Evolutionary conservation across 1,139 yeast genomes (phyloP), one percentile per base, ranked within the genome.

Genomic region (Wickerhamomyces sp.): DNA sequence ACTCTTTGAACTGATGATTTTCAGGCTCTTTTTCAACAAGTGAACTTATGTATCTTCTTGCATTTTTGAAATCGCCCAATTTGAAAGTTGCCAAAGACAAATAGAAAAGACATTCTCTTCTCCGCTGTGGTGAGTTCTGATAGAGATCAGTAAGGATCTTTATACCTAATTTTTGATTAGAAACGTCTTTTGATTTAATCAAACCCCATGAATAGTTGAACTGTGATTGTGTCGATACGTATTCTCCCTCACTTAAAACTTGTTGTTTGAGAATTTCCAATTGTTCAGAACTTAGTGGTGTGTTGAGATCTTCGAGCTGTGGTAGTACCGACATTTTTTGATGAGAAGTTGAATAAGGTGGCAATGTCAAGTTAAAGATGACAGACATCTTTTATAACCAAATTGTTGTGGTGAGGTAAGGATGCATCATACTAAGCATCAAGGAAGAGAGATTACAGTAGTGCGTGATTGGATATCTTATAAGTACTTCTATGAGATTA

Each of bases 161-260:
- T 18, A 93, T 78, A 0, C 97, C 99, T 36, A 80, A 69, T 46
- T 80, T 72, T 53, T 86, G 95, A 41, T 84, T 80, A 32, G 68
- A 69, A 17, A 68, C 67, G 30, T 68, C 64, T 33, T 60, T 53
- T 5, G 95, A 78, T 55, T 88, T 88, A 43, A 93, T 75, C 36
- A 91, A 66, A 2, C 95, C 98, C 98, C 99, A 93, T 1, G 96
- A 95, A 52, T 85, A 86, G 59, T 91, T 93, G 69, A 93, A 93
- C 40, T 78, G 74, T 4, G 96, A 82, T 57, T 87, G 96, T 0
- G 86, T 70, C 0, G 88, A 70, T 1, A 87, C 89, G 33, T 72
- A 66, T 9, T 93, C 94, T 26, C 84, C 80, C 57, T 93, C 98
- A 2, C 82, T 68, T 23, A 78, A 75, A 30, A 87, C 86, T 50